Base-by-base conservation (phyloP, 2,329 filamentous ascomycete species). In the Ophiostoma populinum region DNA sequence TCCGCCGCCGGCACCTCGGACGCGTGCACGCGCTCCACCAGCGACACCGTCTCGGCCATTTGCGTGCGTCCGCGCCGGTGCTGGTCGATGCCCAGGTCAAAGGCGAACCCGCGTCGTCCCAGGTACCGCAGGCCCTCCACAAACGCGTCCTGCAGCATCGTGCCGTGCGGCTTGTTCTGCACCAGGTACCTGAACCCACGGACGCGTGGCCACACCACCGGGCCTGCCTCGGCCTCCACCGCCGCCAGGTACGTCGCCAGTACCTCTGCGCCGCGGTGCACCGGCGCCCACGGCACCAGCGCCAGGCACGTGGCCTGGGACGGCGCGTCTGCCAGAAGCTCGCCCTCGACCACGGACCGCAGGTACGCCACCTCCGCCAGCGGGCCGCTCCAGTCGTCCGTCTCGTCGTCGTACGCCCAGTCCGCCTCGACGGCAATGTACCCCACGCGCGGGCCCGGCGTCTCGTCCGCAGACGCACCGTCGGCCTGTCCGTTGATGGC, bases 401-500 rank as follows among this genome's bases (percentile, higher is more conserved):
- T 57, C 15, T 72, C 52, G 44, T 69, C 67, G 45, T 70, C 67
- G 45, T 75, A 66, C 47, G 67, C 70, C 43, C 82, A 76, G 54
- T 92, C 83, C 10, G 79, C 76, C 59, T 93, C 85, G 42, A 93
- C 56, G 54, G 86, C 83, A 45, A 93, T 63, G 56, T 86, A 87
- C 37, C 80, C 82, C 7, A 78, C 62, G 4, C 56, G 49, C 45
- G 2, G 53, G 46, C 8, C 51, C 30, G 61, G 58, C 26, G 61
- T 58, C 10, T 58, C 54, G 32, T 52, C 56, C 10, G 22, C 22
- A 21, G 4, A 15, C 12, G 16, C 34, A 8, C 16, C 27, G 9
- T 29, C 34, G 7, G 24, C 20, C 30, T 33, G 29, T 19, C 32
- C 34, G 32, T 43, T 40, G 15, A 45, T 26, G 20, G 43, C 39